phyloP scores from a whole-genome alignment of 441 rosid species.

The Pelargonium myrrhifolium region DNA sequence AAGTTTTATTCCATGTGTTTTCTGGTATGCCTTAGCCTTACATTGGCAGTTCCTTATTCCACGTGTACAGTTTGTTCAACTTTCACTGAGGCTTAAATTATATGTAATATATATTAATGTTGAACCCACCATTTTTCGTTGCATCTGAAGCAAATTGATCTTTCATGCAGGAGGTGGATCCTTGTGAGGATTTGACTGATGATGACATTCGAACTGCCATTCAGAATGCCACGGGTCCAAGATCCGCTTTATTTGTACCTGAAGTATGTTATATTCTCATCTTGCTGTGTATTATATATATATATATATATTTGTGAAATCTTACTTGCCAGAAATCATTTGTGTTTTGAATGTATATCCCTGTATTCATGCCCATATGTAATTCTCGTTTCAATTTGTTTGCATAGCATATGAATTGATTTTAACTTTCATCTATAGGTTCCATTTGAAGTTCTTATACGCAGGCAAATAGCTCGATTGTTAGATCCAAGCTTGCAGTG shows the following conservation, averaged over 20 bases:
- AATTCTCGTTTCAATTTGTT: background rate
- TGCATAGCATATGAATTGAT: conserved; percentile 1
- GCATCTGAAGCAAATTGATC: conserved; percentile 10
- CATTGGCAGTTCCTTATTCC: background rate
- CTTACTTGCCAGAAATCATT: background rate
- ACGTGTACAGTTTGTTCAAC: background rate
- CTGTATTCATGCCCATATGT: no score
- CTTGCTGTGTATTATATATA: no score
- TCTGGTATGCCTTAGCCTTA: background rate
- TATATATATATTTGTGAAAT: conserved; percentile 6
- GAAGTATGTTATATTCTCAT: conserved; percentile 43
- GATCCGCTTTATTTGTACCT: conserved; percentile 80
- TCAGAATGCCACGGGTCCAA: conserved; percentile 96
- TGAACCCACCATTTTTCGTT: conserved; percentile 10
- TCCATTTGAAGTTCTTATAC: conserved; percentile 92
- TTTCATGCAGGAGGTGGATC: conserved; percentile 74
- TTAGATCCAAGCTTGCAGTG: conserved; percentile 96
- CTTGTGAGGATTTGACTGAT: conserved; percentile 86
- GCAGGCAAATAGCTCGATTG: conserved; percentile 85
- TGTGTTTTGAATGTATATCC: background rate
- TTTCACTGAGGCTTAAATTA: background rate
- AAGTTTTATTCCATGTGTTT: background rate
- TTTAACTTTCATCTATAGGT: conserved; percentile 38
- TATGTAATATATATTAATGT: background rate
- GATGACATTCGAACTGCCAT: conserved; percentile 88